Base-by-base conservation (phyloP, 306 rosid genomes). In the Cicer pinnatifidum region DNA sequence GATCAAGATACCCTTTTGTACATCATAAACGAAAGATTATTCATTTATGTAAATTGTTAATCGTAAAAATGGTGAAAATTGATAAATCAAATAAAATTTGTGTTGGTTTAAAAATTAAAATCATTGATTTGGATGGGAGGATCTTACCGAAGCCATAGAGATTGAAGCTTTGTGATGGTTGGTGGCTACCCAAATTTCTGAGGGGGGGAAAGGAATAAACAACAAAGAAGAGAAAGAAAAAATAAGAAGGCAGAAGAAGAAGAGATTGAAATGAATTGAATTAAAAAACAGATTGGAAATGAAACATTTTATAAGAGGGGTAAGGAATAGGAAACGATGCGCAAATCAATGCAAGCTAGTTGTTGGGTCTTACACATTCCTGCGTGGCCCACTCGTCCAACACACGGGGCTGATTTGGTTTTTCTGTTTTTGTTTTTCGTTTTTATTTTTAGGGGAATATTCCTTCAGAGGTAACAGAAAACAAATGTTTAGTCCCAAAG, bases 121-220 rank as follows among this genome's bases (percentile, higher is more conserved):
- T 50, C 40, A 7, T 16, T 35, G 75, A 23, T 59, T 28, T 69
- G 68, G 66, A 28, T 48, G 5, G 19, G 56, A 65, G 51, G 43
- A 79, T 45, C 85, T 73, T 77, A 81, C 87, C 69, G 85, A 77
- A 77, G 87, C 67, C 87, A 84, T 84, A 1, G 71, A 71, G 69
- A 73, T 62, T 13, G 51, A 69, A 71, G 82, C 46, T 81, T 65
- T 48, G 71, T 9, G 75, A 60, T 44, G 33, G 20, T 11, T 5
- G 50, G 57, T 56, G 58, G 74, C 53, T 45, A 65, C 53, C 71
- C 75, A 80, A 76, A 75, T 59, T 65, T 67, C 50, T 4, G 76
- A 76, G 77, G 77, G 82, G 82, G 78, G 80, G 53, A 51, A 13
- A 56, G 72, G 80, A 62, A 54, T 48, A 59, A 13, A 12, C 47